phyloP scores from a whole-genome alignment of 352 stramenopile genomes.

The Phytophthora cryptogea region DNA sequence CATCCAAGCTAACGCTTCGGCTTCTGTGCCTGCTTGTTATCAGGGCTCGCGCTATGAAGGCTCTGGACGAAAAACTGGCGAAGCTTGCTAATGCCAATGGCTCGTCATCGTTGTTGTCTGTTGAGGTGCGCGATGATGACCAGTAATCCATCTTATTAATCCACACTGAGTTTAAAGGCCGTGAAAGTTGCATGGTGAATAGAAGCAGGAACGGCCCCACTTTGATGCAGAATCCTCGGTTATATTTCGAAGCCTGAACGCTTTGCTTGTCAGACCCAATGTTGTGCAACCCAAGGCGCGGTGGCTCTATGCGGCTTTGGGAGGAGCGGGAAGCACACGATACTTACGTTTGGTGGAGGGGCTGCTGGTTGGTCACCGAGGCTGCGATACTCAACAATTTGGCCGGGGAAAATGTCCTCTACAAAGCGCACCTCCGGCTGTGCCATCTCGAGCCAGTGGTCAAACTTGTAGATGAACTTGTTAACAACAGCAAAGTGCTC shows the following conservation, averaged over 20 bases:
- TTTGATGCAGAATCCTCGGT: not conserved
- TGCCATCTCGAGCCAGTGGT: constrained; percentile 87
- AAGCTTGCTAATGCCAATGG: constrained; percentile 64
- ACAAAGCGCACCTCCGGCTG: constrained; percentile 38
- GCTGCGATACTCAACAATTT: constrained; percentile 77
- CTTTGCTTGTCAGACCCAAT: constrained; percentile 43
- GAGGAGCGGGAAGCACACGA: constrained; percentile 85
- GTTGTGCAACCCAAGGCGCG: constrained; percentile 48
- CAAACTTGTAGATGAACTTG: constrained; percentile 84
- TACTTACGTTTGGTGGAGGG: constrained; percentile 33
- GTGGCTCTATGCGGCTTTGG: constrained; percentile 73
- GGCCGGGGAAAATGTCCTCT: constrained; percentile 46
- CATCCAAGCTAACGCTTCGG: not conserved
- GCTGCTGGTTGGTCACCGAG: constrained; percentile 21
- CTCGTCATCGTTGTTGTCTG: constrained; percentile 35
- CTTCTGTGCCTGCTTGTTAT: not conserved
- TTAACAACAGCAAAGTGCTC: constrained; percentile 41
- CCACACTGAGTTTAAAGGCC: not conserved
- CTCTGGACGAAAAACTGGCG: constrained; percentile 87
- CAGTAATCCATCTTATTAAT: constrained; percentile 19
- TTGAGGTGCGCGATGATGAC: constrained; percentile 37
- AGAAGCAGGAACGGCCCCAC: constrained; percentile 13
- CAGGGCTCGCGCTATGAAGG: constrained; percentile 87
- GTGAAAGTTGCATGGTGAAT: constrained; percentile 14
- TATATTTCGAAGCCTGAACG: not conserved